Evolutionary conservation across 148 eudicot species (phyloP), one percentile per base, ranked within the genome.

Genomic region (Chenopodium suecicum): DNA sequence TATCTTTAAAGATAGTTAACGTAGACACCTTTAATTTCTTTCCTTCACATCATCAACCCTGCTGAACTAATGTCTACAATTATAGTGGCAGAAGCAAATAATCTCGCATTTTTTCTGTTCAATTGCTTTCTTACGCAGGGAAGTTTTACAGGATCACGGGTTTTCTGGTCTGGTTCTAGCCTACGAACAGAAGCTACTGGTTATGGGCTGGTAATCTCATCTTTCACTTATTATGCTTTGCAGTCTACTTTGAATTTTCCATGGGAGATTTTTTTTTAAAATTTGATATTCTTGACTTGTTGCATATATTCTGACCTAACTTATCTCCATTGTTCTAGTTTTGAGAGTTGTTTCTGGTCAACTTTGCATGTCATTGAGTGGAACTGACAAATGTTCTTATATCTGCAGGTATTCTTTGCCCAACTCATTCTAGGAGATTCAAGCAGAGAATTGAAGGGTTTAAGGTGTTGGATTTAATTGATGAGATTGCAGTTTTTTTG

Each of bases 141-240:
- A 85, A 92, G 98, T 85, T 94, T 91, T 88, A 90, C 97, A 80
- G 99, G 99, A 79, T 93, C 98, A 23, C 89, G 97, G 83, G 86
- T 92, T 81, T 92, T 92, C 82, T 95, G 99, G 99, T 90, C 98
- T 81, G 92, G 94, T 77, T 86, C 98, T 83, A 95, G 99, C 85
- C 88, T 95, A 62, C 89, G 98, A 65, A 91, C 98, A 52, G 99
- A 95, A 86, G 99, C 99, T 82, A 95, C 95, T 81, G 99, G 98
- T 81, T 95, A 95, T 89, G 99, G 99, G 70, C 87, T 95, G 97
- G 99, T 95, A 85, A 79, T 66, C 54, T 58, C 76, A 34, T 82
- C 16, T 52, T 1, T 78, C 37, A n/a, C 80, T 78, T 66, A 69
- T 41, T 56, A 75, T 73, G 48, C 70, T 58, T 11, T 64, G 29